Conservation (phyloP, 2,329 filamentous ascomycete species). For the Paecilomyces niveus region DNA sequence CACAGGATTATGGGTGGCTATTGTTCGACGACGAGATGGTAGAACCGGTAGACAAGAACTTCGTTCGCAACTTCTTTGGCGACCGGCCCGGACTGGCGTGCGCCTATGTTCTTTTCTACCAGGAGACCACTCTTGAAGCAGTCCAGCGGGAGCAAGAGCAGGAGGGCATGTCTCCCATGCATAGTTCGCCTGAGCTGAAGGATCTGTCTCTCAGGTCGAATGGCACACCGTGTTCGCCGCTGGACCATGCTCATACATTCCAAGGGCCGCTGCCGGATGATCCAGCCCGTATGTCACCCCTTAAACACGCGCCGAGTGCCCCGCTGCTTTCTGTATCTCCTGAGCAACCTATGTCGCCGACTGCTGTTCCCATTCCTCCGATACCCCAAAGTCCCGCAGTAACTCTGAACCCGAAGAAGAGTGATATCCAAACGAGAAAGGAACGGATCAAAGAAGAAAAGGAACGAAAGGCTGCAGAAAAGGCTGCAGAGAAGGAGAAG, state of each 20-base stretch:
- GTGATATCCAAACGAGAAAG: conserved; percentile 62
- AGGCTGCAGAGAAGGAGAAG: conserved; percentile 36
- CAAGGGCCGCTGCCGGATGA: conserved; percentile 28
- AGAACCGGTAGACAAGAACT: conserved; percentile 93
- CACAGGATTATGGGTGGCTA: conserved; percentile 89
- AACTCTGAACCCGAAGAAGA: conserved; percentile 48
- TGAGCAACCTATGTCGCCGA: conserved; percentile 18
- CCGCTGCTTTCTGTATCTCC: conserved; percentile 41
- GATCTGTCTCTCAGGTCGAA: conserved; percentile 24
- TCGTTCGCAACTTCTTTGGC: conserved; percentile 94
- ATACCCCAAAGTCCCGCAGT: conserved; percentile 26
- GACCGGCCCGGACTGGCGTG: conserved; percentile 86
- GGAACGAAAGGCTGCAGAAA: conserved; percentile 45
- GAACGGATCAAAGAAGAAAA: conserved; percentile 54
- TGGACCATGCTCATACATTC: conserved; percentile 35
- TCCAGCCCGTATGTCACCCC: conserved; percentile 23
- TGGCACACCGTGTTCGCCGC: conserved; percentile 21
- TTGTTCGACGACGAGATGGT: conserved; percentile 98
- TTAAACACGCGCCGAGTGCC: conserved; percentile 35
- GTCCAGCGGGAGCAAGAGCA: conserved; percentile 73
- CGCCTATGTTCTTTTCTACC: conserved; percentile 96
- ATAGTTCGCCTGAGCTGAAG: conserved; percentile 42
- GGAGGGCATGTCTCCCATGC: conserved; percentile 50
- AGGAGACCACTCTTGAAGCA: conserved; percentile 70
- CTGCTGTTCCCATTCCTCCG: conserved; percentile 18